Evolutionary conservation across 2,329 filamentous ascomycete genomes (phyloP).

Genomic region (Epichloe sylvatica): DNA sequence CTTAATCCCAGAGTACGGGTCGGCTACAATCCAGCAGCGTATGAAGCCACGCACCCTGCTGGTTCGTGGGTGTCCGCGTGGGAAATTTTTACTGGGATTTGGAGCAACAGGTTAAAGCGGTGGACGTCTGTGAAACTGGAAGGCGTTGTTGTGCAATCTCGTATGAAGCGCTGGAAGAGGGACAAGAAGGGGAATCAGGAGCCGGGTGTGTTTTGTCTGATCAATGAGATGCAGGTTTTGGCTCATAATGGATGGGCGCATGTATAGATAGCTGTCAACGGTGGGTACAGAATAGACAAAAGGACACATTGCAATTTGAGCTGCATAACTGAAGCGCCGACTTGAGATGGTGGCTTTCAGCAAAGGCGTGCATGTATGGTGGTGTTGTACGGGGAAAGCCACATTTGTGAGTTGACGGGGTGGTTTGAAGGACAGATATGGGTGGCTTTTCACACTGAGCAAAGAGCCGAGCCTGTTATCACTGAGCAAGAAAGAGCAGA

Average conservation of each 20-base stretch:
- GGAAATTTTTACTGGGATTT: slow-evolving; percentile 39
- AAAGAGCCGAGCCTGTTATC: too few relatives aligned
- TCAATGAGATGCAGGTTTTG: slow-evolving; percentile 49
- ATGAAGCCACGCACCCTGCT: slow-evolving; percentile 31
- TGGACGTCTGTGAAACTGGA: slow-evolving; percentile 22
- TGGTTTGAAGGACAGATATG: too few relatives aligned
- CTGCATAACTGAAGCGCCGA: too few relatives aligned
- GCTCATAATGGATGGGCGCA: slow-evolving; percentile 45
- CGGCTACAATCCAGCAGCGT: slow-evolving; percentile 43
- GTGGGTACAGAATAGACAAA: too few relatives aligned
- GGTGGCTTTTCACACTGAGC: too few relatives aligned
- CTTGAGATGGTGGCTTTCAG: too few relatives aligned
- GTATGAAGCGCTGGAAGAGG: slow-evolving; percentile 26
- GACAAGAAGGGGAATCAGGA: slow-evolving; percentile 24
- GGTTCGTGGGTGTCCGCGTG: slow-evolving; percentile 32
- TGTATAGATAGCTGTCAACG: slow-evolving; percentile 20
- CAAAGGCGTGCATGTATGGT: too few relatives aligned
- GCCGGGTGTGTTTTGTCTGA: slow-evolving; percentile 36
- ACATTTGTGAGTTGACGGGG: too few relatives aligned
- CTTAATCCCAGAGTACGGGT: slow-evolving; percentile 58
- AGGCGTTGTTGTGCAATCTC: slow-evolving; percentile 21
- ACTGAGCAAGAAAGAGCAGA: too few relatives aligned
- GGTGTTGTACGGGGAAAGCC: too few relatives aligned
- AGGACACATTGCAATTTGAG: too few relatives aligned
- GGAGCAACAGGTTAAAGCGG: slow-evolving; percentile 41